These are phyloP conservation scores for Russula virescens DNA, from an alignment of 768 basidiomycete genomes.

Conservation along the genomic window DNA sequence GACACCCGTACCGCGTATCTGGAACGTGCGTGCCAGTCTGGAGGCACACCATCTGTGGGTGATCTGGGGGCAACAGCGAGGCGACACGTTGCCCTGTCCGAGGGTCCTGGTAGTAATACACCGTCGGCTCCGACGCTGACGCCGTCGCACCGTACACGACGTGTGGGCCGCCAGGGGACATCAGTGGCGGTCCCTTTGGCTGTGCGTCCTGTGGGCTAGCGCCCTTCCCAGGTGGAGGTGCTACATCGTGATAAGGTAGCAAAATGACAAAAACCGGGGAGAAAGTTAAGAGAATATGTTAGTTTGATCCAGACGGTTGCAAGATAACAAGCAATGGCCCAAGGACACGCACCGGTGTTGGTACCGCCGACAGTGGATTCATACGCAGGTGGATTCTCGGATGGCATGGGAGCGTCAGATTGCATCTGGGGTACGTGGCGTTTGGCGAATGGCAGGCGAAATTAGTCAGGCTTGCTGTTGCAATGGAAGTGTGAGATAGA, in stretches of 20 bases:
- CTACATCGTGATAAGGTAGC: not conserved
- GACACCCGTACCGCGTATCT: constrained; percentile 58
- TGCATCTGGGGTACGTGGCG: not conserved
- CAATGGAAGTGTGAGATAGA: not conserved
- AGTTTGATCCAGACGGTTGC: no score
- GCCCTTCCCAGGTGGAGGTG: not conserved
- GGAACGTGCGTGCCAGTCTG: constrained; percentile 66
- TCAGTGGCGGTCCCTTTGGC: not conserved
- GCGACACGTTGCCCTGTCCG: constrained; percentile 35
- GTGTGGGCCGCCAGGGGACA: constrained; percentile 1
- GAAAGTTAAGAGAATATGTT: no score
- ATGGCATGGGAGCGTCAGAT: not conserved
- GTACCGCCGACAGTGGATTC: not conserved
- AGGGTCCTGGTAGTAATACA: constrained; percentile 32
- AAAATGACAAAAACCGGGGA: no score
- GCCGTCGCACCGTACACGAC: constrained; percentile 2
- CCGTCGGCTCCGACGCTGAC: constrained; percentile 6
- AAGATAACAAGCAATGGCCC: no score
- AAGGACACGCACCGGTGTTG: not conserved
- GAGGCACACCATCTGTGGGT: constrained; percentile 83
- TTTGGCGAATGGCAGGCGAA: no score
- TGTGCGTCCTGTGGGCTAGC: not conserved
- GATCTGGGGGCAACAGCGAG: constrained; percentile 65
- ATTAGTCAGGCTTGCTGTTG: not conserved
- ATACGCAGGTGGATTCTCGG: constrained; percentile 17